Base-by-base conservation (phyloP, 2,329 filamentous ascomycete genomes). In the Fusarium brevicatenulatum region DNA sequence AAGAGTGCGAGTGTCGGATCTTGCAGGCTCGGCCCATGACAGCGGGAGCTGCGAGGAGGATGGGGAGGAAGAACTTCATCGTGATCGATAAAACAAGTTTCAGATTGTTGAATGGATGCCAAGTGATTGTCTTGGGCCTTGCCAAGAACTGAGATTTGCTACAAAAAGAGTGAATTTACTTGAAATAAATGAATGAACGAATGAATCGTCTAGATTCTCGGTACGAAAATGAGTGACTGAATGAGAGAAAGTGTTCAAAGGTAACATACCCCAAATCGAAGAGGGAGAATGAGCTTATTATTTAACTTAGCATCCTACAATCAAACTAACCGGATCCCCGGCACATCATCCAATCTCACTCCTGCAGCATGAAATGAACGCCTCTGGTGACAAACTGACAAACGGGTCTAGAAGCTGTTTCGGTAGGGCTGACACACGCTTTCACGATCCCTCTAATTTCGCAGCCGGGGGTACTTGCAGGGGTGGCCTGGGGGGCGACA, bases 21-120 rank as follows among this genome's bases (percentile, higher is more conserved):
- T 65, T 68, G 70, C 76, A 78, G 34, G 75, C 73, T 25, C 76
- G 75, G 55, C 76, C 76, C 76, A 78, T 77, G 30, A 78, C 76
- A 30, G 72, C 76, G 15, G 76, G 76, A 56, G 63, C 71, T 64
- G 74, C 74, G 47, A 77, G 60, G 9, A 78, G 74, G 32, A 77
- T 43, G 34, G 76, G 66, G 37, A 76, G 68, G 47, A 71, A 40
- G 68, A 78, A 75, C 76, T 78, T 78, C 76, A 78, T 78, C 5
- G 43, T 77, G 72, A 55, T 66, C 52, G 40, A 49, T 50, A 63
- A 49, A 36, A 58, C n/a, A 49, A 46, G 58, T 72, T 73, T 61
- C 49, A 68, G 25, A 44, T 72, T 72, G 23, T 54, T 23, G 5
- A 39, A 8, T n/a, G 19, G 13, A 28, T 43, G 28, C 7, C 32